Conservation (phyloP, 352 stramenopile species). For the Globisporangium orthogonon region DNA sequence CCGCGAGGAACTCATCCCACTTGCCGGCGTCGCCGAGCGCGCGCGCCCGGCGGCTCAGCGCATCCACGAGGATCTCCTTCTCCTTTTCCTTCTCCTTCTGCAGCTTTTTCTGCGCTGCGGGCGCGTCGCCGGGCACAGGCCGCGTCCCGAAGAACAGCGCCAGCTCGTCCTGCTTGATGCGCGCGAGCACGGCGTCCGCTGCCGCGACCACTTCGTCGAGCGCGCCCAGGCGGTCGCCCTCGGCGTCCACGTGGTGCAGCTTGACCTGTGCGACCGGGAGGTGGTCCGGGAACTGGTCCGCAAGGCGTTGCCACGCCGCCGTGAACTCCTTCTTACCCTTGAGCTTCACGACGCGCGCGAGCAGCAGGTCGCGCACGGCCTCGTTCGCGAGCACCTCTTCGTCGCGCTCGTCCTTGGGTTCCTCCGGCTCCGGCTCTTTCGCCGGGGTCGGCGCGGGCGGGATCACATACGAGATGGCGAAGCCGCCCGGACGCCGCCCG, state of each 20-base stretch:
- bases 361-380: conserved; percentile 65
- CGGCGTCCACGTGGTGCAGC: conserved; percentile 67
- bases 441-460: conserved; percentile 38
- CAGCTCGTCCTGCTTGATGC: conserved; percentile 62
- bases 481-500: conserved; percentile 55
- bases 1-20: conserved; percentile 47
- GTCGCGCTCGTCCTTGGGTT: conserved; percentile 59
- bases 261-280: conserved; percentile 57
- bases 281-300: conserved; percentile 48
- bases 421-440: conserved; percentile 62
- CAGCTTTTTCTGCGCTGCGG: conserved; percentile 52
- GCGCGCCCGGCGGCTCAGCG: conserved; percentile 61
- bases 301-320: conserved; percentile 39
- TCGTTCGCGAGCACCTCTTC: conserved; percentile 64
- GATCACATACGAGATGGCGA: conserved; percentile 72
- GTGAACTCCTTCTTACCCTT: conserved; percentile 60
- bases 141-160: conserved; percentile 73
- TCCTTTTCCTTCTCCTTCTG: conserved; percentile 73
- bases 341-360: conserved; percentile 62
- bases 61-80: conserved; percentile 62
- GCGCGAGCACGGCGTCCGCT: conserved; percentile 44
- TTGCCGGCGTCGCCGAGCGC: conserved; percentile 51
- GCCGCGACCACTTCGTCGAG: conserved; percentile 45
- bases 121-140: conserved; percentile 37
- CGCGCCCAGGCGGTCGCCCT: conserved; percentile 36